A percentile compares a stretch with the other conserved stretches of the same genome.
Conservation (phyloP, 2,329 filamentous ascomycete genomes). For the Botrytis galanthina region DNA sequence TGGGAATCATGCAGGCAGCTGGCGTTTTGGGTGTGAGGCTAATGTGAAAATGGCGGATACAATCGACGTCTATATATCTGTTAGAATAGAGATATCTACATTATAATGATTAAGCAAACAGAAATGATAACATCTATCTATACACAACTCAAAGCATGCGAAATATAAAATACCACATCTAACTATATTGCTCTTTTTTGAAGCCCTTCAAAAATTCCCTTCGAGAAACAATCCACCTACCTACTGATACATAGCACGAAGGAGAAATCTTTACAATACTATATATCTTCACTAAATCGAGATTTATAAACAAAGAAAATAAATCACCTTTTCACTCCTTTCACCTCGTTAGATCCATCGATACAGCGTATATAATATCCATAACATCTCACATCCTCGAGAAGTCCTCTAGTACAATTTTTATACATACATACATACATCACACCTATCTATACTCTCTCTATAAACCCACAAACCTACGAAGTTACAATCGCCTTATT, state of each 20-base stretch:
- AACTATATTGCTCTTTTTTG: not conserved
- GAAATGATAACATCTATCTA: not conserved
- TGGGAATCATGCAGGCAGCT: not conserved
- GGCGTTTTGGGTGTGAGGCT: slow-evolving; percentile 2
- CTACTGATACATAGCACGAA: not conserved
- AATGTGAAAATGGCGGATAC: slow-evolving; percentile 1
- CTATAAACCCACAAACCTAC: too few species aligned
- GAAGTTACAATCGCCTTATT: too few species aligned
- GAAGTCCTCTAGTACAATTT: not conserved
- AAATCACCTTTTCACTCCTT: not conserved
- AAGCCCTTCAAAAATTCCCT: not conserved
- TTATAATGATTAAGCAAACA: slow-evolving; percentile 2
- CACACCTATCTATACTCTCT: not conserved
- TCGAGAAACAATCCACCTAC: not conserved
- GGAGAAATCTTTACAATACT: accelerated
- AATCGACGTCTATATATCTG: not conserved
- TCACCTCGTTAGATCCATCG: not conserved
- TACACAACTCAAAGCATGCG: not conserved
- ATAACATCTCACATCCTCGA: not conserved
- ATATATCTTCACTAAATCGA: not conserved
- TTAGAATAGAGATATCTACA: not conserved
- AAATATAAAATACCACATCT: not conserved
- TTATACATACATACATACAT: too few species aligned
- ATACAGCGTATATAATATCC: not conserved
- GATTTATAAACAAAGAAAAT: not conserved